phyloP scores from a whole-genome alignment of 371 early-diverging fungal species.

The Mucor indicus region DNA sequence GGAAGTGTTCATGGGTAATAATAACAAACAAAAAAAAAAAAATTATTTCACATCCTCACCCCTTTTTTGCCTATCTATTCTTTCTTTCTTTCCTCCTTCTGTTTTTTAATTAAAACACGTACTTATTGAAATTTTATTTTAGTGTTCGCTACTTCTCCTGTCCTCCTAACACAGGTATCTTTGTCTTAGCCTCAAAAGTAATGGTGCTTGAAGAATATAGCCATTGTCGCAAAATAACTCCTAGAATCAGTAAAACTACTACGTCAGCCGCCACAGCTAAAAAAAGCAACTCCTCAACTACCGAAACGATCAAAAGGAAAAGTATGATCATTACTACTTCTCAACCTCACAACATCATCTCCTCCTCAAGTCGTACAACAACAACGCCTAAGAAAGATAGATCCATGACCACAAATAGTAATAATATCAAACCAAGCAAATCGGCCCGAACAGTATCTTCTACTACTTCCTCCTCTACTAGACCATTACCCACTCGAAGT shows the following conservation, averaged over 20 bases:
- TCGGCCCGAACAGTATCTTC: conserved; percentile 8
- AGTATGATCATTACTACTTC: background rate
- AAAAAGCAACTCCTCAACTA: background rate
- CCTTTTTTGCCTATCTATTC: background rate
- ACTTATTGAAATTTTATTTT: too few relatives aligned
- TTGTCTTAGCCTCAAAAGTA: conserved; percentile 61
- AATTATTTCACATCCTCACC: too few relatives aligned
- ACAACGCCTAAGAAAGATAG: conserved; percentile 2
- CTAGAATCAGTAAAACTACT: conserved; percentile 1
- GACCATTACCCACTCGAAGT: conserved; percentile 7
- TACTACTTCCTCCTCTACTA: background rate
- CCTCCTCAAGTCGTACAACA: too few relatives aligned
- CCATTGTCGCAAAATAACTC: background rate
- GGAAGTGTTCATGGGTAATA: conserved; percentile 72
- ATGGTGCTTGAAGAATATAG: conserved; percentile 5
- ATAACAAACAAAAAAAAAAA: conserved; percentile 3
- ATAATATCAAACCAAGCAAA: conserved; percentile 7
- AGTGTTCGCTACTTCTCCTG: conserved; percentile 60
- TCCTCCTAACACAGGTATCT: conserved; percentile 64
- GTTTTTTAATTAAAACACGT: background rate
- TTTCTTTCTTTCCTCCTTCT: conserved; percentile 1
- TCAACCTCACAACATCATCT: too few relatives aligned
- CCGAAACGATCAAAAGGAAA: background rate
- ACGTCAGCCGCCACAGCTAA: background rate
- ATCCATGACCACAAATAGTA: background rate